phyloP scores from a whole-genome alignment of 345 rosid species.

The Cochlearia excelsa region DNA sequence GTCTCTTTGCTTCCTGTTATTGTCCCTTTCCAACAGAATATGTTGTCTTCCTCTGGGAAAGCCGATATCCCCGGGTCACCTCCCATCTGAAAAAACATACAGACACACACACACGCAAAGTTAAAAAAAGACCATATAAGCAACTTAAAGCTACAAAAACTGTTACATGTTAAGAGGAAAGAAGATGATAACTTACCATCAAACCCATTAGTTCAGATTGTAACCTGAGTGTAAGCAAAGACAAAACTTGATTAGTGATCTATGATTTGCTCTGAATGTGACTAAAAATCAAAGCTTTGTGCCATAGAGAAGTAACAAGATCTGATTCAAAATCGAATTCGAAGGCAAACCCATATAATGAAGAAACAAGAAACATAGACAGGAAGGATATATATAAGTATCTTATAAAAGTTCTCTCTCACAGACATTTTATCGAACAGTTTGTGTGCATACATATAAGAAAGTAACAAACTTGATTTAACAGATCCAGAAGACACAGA shows the following conservation, averaged over 20 bases:
- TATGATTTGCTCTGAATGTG: not conserved
- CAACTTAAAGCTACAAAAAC: conserved; percentile 1
- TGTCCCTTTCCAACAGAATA: conserved; percentile 97
- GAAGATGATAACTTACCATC: conserved; percentile 54
- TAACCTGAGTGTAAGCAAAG: conserved; percentile 46
- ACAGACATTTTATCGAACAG: conserved; percentile 26
- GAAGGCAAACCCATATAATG: too few relatives aligned
- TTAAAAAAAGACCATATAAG: conserved; percentile 14
- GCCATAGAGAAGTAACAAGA: not conserved
- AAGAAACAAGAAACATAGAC: too few relatives aligned
- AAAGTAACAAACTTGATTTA: not conserved
- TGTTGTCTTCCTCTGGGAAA: conserved; percentile 93
- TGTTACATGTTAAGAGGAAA: not conserved
- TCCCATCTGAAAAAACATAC: conserved; percentile 56
- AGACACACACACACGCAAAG: not conserved
- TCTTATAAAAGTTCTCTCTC: not conserved
- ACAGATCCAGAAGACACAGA: not conserved
- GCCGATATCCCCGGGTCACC: conserved; percentile 93
- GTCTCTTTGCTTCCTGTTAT: conserved; percentile 88
- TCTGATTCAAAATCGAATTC: too few relatives aligned
- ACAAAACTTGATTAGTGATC: conserved; percentile 3
- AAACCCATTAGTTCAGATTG: conserved; percentile 92
- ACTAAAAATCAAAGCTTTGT: not conserved
- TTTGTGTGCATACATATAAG: not conserved
- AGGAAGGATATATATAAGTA: too few relatives aligned